phyloP scores from a whole-genome alignment of 2,329 filamentous ascomycete genomes.

The Xylaria sp. region DNA sequence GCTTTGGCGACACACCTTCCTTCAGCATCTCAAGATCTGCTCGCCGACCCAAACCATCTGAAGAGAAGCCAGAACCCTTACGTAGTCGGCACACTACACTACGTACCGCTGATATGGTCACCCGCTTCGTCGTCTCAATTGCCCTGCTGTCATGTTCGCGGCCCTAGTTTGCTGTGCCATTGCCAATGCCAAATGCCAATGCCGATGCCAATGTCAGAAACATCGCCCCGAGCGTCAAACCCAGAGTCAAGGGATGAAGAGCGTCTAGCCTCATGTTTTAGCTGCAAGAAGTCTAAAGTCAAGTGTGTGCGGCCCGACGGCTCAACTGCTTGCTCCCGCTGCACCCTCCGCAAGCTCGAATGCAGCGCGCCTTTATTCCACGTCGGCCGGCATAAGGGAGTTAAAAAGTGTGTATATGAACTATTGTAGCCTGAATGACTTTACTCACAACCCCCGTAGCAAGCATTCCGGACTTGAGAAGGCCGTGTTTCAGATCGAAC shows the following conservation, averaged over 20 bases:
- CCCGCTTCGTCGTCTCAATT: neutral
- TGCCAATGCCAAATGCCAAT: slow-evolving; percentile 39
- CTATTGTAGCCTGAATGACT: neutral
- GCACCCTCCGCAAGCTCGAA: slow-evolving; percentile 54
- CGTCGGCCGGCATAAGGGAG: slow-evolving; percentile 77
- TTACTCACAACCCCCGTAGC: slow-evolving; percentile 54
- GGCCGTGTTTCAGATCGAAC: slow-evolving; percentile 77
- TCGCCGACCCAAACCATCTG: neutral
- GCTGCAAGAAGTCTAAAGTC: slow-evolving; percentile 50
- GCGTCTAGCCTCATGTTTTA: slow-evolving; percentile 49
- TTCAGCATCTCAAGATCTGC: neutral
- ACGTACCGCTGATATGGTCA: slow-evolving; percentile 26
- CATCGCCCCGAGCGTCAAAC: slow-evolving; percentile 32
- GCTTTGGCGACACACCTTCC: neutral
- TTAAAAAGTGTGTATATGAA: slow-evolving; percentile 70
- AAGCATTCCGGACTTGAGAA: slow-evolving; percentile 80
- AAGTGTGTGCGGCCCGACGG: slow-evolving; percentile 48
- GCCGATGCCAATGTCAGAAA: slow-evolving; percentile 39
- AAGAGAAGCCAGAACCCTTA: neutral
- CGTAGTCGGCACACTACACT: neutral
- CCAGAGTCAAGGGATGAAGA: slow-evolving; percentile 42
- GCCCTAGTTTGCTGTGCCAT: slow-evolving; percentile 23
- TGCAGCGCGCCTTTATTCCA: slow-evolving; percentile 79
- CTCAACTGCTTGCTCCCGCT: slow-evolving; percentile 46
- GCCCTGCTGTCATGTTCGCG: slow-evolving; percentile 31